phyloP scores from a whole-genome alignment of 2,329 filamentous ascomycete genomes.

The Penicillium concentricum region DNA sequence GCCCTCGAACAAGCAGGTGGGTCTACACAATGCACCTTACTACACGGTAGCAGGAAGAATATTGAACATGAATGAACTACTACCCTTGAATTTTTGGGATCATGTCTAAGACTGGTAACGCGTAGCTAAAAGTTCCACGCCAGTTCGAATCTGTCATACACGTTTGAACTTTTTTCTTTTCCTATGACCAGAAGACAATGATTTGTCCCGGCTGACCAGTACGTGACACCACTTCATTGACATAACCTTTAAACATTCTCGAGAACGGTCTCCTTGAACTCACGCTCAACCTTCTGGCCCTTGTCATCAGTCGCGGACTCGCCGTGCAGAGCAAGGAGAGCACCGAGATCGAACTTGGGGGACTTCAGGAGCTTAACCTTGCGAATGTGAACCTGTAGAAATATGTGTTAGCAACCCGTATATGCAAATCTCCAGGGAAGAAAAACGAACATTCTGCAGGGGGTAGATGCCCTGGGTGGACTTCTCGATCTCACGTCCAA shows the following conservation, averaged over 20 bases:
- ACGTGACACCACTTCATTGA: constrained; percentile 73
- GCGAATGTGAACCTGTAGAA: constrained; percentile 87
- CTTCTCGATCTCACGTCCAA: constrained; percentile 99
- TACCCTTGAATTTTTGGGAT: constrained; percentile 13
- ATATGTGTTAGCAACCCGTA: constrained; percentile 34
- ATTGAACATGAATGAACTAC: constrained; percentile 13
- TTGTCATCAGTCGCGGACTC: constrained; percentile 95
- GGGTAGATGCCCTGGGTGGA: constrained; percentile 99
- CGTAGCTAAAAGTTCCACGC: constrained; percentile 8
- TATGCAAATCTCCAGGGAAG: background rate
- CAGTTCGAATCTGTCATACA: constrained; percentile 22
- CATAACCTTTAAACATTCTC: constrained; percentile 79
- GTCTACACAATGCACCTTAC: background rate
- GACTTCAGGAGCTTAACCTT: constrained; percentile 99
- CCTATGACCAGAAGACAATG: constrained; percentile 28
- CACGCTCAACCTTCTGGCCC: constrained; percentile 96
- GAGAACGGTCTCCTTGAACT: constrained; percentile 98
- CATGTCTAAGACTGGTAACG: constrained; percentile 13
- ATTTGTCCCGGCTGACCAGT: constrained; percentile 58
- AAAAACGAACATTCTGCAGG: constrained; percentile 84
- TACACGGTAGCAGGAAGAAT: background rate
- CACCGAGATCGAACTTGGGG: constrained; percentile 98
- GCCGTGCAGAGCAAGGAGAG: constrained; percentile 93
- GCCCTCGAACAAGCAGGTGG: background rate
- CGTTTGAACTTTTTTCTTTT: constrained; percentile 30